Conservation (phyloP, 2,329 filamentous ascomycete species). For the Diaporthe nobilis region DNA sequence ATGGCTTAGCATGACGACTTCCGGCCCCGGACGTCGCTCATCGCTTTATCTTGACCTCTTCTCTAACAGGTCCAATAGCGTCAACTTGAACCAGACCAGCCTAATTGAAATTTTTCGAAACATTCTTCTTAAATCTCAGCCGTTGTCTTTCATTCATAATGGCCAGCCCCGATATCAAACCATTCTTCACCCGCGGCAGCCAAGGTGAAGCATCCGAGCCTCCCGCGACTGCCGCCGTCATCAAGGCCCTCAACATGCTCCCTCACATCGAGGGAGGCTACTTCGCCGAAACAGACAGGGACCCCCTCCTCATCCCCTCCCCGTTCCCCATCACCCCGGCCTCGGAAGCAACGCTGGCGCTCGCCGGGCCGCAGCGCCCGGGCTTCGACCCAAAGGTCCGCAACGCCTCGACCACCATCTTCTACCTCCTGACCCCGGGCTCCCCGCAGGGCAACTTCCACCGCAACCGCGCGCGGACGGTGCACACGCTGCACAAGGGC, state of each 20-base stretch:
- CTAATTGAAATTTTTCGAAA: neutral
- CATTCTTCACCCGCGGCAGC: slow-evolving; percentile 13
- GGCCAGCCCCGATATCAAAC: slow-evolving; percentile 5
- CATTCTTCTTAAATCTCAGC: neutral
- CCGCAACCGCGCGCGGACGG: slow-evolving; percentile 71
- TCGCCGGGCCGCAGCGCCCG: slow-evolving; percentile 50
- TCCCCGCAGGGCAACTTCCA: slow-evolving; percentile 73
- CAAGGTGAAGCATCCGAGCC: slow-evolving; percentile 36
- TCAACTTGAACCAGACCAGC: neutral
- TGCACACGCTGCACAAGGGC: slow-evolving; percentile 76
- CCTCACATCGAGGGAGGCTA: slow-evolving; percentile 76
- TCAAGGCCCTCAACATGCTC: slow-evolving; percentile 60
- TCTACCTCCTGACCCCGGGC: slow-evolving; percentile 72
- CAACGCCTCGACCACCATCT: slow-evolving; percentile 72
- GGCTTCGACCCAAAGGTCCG: slow-evolving; percentile 60
- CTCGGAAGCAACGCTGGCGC: slow-evolving; percentile 52
- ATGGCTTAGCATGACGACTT: slow-evolving; percentile 12
- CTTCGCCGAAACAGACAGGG: slow-evolving; percentile 73
- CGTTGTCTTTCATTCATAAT: neutral
- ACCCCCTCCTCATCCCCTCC: slow-evolving; percentile 65
- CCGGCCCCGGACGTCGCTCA: neutral
- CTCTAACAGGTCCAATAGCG: neutral
- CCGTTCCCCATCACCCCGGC: slow-evolving; percentile 61
- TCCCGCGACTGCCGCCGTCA: slow-evolving; percentile 45
- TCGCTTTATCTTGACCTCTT: neutral